Conservation (phyloP, 441 rosid species). For the Erodium texanum region DNA sequence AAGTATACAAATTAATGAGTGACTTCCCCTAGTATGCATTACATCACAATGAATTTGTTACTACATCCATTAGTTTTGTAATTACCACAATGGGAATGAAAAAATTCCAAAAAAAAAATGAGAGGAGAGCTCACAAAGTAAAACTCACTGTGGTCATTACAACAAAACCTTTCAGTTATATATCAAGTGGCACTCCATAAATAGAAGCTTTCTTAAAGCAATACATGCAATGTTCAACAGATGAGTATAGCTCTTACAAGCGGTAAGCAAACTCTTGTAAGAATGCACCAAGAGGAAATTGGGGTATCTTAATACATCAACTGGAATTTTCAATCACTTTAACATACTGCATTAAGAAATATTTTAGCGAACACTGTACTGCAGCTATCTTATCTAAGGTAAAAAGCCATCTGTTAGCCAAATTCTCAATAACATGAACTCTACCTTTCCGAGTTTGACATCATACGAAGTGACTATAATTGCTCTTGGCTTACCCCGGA, state of each 20-base stretch:
- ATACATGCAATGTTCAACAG: too few species aligned
- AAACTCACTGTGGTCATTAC: neutral
- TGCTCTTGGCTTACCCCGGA: conserved; percentile 5
- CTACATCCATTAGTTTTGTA: neutral
- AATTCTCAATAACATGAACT: neutral
- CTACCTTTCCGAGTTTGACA: neutral
- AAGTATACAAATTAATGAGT: neutral
- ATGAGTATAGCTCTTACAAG: too few species aligned
- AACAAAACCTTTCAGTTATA: too few species aligned
- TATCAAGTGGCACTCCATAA: too few species aligned
- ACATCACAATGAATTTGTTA: neutral
- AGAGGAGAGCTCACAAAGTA: neutral
- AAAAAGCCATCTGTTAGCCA: neutral
- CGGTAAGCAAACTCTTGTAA: too few species aligned
- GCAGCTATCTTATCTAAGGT: neutral
- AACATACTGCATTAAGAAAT: too few species aligned
- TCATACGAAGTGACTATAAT: too few species aligned
- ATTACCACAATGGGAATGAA: neutral
- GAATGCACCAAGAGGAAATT: too few species aligned
- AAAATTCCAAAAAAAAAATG: neutral
- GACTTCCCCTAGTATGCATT: neutral
- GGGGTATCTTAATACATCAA: too few species aligned
- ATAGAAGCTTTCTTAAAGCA: too few species aligned
- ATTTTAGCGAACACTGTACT: too few species aligned
- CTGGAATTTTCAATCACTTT: too few species aligned